Evolutionary conservation across 306 rosid species (phyloP).

Genomic region (Lathyrus aphaca): DNA sequence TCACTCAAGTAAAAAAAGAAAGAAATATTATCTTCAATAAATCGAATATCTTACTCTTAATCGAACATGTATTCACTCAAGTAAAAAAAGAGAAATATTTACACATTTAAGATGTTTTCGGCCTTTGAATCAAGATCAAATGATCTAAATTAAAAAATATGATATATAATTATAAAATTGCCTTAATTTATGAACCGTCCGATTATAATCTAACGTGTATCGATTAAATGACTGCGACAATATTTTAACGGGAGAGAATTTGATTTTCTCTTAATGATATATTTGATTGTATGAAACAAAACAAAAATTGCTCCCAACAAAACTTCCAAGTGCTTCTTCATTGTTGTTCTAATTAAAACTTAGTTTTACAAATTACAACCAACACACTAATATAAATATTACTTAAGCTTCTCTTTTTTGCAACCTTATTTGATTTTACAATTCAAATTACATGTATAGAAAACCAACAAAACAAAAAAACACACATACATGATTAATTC

Average conservation of each 20-base stretch:
- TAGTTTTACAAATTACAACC: conserved; percentile 11
- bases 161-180: no score
- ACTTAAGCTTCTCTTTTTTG: not conserved
- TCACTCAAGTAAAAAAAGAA: no score
- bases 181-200: no score
- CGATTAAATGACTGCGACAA: no score
- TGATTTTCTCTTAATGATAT: not conserved
- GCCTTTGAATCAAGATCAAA: not conserved
- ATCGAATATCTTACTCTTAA: no score
- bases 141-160: not conserved
- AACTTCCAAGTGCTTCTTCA: not conserved
- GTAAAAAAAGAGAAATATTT: no score
- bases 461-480: conserved; percentile 3
- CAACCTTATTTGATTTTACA: conserved; percentile 16
- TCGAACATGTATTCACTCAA: no score
- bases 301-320: not conserved
- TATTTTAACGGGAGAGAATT: not conserved
- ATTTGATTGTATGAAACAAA: not conserved
- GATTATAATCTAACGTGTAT: no score
- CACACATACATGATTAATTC: not conserved
- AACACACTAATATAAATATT: not conserved
- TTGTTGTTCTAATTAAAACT: not conserved
- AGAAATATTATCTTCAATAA: no score
- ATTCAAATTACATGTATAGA: conserved; percentile 12
- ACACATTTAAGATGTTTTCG: no score